phyloP scores from a whole-genome alignment of 73 alveolate species.

The Stentor coeruleus region DNA sequence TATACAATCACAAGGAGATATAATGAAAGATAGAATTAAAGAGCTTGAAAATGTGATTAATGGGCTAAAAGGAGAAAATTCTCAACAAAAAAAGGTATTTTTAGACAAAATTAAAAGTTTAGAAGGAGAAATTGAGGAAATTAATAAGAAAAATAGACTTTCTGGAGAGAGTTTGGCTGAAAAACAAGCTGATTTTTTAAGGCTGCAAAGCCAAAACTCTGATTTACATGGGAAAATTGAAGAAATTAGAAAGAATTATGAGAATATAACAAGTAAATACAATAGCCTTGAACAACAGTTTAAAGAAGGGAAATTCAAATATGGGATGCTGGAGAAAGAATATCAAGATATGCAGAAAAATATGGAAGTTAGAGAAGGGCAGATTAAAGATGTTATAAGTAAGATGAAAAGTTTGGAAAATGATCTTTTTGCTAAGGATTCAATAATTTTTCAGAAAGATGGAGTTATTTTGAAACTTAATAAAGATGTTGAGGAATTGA shows the following conservation, averaged over 20 bases:
- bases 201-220: background rate
- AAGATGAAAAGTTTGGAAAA: background rate
- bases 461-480: background rate
- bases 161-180: background rate
- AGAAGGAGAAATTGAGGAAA: background rate
- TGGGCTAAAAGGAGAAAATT: background rate
- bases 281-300: background rate
- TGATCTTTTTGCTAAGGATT: background rate
- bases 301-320: background rate
- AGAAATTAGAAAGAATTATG: background rate
- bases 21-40: background rate
- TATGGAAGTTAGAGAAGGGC: background rate
- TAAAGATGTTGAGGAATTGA: slow-evolving; percentile 11
- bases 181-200: background rate
- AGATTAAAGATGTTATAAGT: background rate
- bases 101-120: background rate
- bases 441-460: background rate
- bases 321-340: background rate
- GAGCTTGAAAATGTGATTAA: background rate
- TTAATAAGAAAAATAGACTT: too few species aligned
- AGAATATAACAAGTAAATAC: background rate
- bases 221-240: background rate
- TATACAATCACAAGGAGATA: slow-evolving; percentile 11
- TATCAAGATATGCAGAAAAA: background rate
- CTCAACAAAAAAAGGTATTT: background rate